A percentile compares a stretch with the other conserved stretches of the same genome.
phyloP scores from a whole-genome alignment of 257 asterid species.

The Solanum chilense region DNA sequence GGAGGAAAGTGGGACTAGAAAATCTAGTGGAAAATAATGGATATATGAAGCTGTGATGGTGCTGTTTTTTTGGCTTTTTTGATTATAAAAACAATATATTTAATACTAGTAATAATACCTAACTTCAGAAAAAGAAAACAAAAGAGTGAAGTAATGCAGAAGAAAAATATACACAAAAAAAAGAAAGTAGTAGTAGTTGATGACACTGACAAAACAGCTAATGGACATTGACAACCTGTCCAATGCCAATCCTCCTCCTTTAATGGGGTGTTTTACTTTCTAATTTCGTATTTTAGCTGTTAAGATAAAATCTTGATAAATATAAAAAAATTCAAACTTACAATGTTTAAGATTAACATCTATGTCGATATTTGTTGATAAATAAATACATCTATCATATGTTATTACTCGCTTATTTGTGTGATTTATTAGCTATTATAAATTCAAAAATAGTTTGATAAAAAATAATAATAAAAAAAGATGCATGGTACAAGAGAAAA shows the following conservation, averaged over 20 bases:
- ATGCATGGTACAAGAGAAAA: background rate
- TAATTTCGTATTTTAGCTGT: background rate
- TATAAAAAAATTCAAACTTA: no score
- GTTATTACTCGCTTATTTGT: background rate
- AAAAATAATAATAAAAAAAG: background rate
- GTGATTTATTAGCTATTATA: background rate
- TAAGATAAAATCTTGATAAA: background rate
- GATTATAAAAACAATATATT: background rate
- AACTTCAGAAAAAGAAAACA: background rate
- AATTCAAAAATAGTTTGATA: background rate
- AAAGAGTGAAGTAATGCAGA: background rate
- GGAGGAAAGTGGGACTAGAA: background rate
- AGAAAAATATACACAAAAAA: background rate
- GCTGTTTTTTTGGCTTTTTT: background rate
- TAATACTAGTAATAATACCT: background rate
- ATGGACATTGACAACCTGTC: conserved; percentile 30
- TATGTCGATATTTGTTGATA: no score
- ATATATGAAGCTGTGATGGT: conserved; percentile 3
- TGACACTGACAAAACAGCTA: conserved; percentile 17
- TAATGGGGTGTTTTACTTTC: background rate
- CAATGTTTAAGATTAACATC: no score
- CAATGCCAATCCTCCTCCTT: background rate
- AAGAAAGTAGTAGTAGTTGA: background rate
- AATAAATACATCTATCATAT: no score
- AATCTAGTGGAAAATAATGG: conserved; percentile 12